These are phyloP conservation scores for Fusarium xyrophilum DNA, from an alignment of 2,329 filamentous ascomycete genomes.

Conservation along the genomic window DNA sequence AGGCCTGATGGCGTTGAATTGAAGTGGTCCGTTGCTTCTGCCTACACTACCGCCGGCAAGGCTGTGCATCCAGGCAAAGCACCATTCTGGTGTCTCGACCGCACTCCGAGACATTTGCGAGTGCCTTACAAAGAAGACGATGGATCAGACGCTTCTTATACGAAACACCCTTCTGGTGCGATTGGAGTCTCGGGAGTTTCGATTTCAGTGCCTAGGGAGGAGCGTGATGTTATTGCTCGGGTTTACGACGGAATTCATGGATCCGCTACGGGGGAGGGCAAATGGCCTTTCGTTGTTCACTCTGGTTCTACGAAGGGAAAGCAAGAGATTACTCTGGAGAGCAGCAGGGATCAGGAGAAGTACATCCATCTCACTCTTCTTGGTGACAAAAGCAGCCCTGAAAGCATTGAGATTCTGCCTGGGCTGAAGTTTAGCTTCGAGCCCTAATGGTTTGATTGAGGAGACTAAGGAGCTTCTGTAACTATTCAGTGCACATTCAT, in stretches of 20 bases:
- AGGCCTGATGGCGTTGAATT: slow-evolving; percentile 22
- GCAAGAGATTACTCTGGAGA: not conserved
- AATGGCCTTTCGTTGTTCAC: slow-evolving; percentile 19
- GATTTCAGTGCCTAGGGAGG: not conserved
- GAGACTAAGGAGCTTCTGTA: accelerated
- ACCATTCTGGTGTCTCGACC: slow-evolving; percentile 27
- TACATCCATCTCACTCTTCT: slow-evolving; percentile 1
- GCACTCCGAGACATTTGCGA: slow-evolving; percentile 1
- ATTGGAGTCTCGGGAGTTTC: not conserved
- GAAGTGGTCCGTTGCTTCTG: slow-evolving; percentile 26
- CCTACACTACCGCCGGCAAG: not conserved
- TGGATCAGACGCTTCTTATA: not conserved
- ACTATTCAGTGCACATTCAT: accelerated
- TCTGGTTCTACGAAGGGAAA: slow-evolving; percentile 4
- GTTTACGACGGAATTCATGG: slow-evolving; percentile 23
- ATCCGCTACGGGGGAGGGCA: accelerated
- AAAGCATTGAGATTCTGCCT: slow-evolving; percentile 7
- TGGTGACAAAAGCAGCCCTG: not conserved
- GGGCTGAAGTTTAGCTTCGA: slow-evolving; percentile 8
- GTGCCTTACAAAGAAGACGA: slow-evolving; percentile 6
- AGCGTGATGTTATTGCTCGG: not conserved
- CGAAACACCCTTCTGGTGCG: slow-evolving; percentile 6
- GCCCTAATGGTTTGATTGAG: accelerated
- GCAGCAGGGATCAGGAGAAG: not conserved
- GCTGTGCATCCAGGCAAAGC: slow-evolving; percentile 15